Conservation (phyloP, 2,329 filamentous ascomycete genomes). For the Claviceps lovelessii region DNA sequence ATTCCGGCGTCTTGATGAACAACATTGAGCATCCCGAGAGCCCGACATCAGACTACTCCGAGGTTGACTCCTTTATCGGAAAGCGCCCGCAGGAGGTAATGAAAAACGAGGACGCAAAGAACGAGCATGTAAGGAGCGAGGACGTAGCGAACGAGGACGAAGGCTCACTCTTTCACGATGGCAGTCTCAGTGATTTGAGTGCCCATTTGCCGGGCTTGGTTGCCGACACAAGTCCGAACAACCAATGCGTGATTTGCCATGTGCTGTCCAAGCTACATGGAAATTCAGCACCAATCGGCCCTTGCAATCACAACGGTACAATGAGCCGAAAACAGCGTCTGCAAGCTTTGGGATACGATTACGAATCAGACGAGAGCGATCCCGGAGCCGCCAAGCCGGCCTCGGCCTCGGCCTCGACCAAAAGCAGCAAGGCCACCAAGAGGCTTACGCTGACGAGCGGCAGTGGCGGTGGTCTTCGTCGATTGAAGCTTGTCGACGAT, state of each 20-base stretch:
- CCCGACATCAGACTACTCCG: slow-evolving; percentile 9
- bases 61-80: slow-evolving; percentile 20
- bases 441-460: slow-evolving; percentile 5
- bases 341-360: slow-evolving; percentile 12
- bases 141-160: slow-evolving; percentile 16
- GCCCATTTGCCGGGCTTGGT: slow-evolving; percentile 20
- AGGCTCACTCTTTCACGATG: slow-evolving; percentile 22
- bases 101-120: no score
- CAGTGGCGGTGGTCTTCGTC: slow-evolving; percentile 4
- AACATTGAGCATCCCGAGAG: slow-evolving; percentile 5
- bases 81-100: slow-evolving; percentile 4
- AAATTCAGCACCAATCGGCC: neutral
- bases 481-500: slow-evolving; percentile 5
- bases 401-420: neutral
- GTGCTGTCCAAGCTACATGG: slow-evolving; percentile 3
- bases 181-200: slow-evolving; percentile 20
- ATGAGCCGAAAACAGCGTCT: slow-evolving; percentile 11
- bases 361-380: slow-evolving; percentile 11
- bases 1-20: neutral
- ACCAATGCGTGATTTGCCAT: slow-evolving; percentile 7
- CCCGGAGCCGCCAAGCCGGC: neutral
- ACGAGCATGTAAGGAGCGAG: slow-evolving; percentile 14
- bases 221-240: neutral
- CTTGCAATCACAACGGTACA: slow-evolving; percentile 3
- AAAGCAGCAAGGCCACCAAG: slow-evolving; percentile 1